Base-by-base conservation (phyloP, 2,329 filamentous ascomycete species). In the Daldinia sp. region DNA sequence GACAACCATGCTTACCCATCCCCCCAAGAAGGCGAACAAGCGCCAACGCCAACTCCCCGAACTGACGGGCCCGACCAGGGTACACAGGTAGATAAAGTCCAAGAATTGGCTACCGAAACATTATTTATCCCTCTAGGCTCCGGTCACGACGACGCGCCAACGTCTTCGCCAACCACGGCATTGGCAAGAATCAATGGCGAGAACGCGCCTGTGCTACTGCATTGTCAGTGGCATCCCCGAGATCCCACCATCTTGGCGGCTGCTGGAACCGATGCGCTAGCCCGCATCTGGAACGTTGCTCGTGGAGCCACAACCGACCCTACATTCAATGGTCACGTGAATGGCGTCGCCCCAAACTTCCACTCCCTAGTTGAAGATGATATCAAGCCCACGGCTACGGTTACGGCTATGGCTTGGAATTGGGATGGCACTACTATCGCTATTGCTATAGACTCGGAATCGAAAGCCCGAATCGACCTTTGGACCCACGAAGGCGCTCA, bases 261-360 rank as follows among this genome's bases (percentile, higher is more conserved):
- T 81, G 86, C 85, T 80, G 87, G 87, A 72, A 89, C 86, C 76
- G 87, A 89, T 81, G 85, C 87, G 78, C 85, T 89, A 85, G 87
- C 87, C 81, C 86, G 87, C 68, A 82, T 89, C 78, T 89, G 87
- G 87, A 88, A 84, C 66, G 77, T 89, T 70, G 83, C 84, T 75
- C 83, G 83, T 82, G 80, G 80, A 74, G 77, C 81, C 71, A 78
- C 79, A 69, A 72, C 80, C 63, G 78, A 81, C 77, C 77, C 77
- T 77, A 79, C 78, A 76, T 75, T 77, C 63, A 66, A 69, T 27
- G 74, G 75, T 81, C 80, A 82, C 80, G 81, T 82, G 79, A 77
- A 77, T 37, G 72, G 71, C 64, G 64, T 70, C 64, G 76, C 76
- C 65, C 79, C 78, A 53, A 77, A 79, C 50, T 82, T 78, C 69